Evolutionary conservation across 306 rosid genomes (phyloP).

Genomic region (Carpinus fangiana): DNA sequence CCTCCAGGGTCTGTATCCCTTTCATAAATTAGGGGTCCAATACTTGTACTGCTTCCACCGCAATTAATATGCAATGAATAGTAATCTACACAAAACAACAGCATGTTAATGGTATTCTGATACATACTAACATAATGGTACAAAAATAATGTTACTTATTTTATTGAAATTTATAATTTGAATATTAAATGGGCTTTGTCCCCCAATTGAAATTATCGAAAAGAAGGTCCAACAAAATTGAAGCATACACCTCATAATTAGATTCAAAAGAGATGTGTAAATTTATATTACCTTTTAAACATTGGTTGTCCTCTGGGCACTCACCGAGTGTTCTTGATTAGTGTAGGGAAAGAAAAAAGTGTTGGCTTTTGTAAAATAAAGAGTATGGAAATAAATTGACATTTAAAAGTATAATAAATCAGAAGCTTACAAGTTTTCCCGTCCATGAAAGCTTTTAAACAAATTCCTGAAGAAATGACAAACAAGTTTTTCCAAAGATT

Average conservation of each 20-base stretch:
- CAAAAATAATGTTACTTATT: background rate
- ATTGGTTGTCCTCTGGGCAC: conserved; percentile 5
- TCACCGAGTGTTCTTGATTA: background rate
- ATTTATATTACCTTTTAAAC: conserved; percentile 22
- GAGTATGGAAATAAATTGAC: background rate
- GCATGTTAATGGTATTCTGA: background rate
- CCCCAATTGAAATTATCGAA: background rate
- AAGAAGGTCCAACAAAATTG: background rate
- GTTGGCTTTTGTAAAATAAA: background rate
- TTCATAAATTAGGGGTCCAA: no score
- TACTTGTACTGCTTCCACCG: no score
- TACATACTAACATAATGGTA: background rate
- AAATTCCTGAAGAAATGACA: conserved; percentile 20
- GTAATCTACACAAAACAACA: background rate
- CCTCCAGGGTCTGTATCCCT: no score
- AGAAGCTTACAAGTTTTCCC: conserved; percentile 25
- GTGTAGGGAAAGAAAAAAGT: background rate
- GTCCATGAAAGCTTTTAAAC: conserved; percentile 16
- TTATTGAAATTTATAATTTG: no score
- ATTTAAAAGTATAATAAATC: background rate
- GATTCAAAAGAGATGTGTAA: background rate
- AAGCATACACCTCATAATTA: background rate
- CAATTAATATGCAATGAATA: no score
- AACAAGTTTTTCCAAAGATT: background rate
- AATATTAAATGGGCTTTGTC: background rate